Percentiles rank a stretch among this genome's conserved stretches.
Conservation (phyloP, 2,329 filamentous ascomycete species). For the Aspergillus pseudotamarii region DNA sequence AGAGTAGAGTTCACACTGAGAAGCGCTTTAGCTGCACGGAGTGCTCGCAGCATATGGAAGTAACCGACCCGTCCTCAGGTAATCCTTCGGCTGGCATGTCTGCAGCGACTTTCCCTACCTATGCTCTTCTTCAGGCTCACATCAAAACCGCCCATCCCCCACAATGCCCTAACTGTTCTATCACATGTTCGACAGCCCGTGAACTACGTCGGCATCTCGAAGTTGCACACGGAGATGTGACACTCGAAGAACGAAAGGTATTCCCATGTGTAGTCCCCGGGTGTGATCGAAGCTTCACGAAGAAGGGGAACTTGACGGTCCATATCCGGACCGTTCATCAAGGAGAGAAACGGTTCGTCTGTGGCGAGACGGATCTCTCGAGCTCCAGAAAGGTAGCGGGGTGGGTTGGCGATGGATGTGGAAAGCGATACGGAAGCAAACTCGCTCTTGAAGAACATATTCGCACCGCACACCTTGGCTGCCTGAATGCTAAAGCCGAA, state of each 20-base stretch:
- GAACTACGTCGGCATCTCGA: slow-evolving; percentile 78
- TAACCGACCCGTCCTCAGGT: neutral
- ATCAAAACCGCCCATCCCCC: slow-evolving; percentile 71
- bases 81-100: slow-evolving; percentile 38
- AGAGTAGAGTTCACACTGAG: slow-evolving; percentile 69
- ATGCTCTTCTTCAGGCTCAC: slow-evolving; percentile 72
- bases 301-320: slow-evolving; percentile 77
- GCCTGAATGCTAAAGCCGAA: slow-evolving; percentile 48
- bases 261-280: slow-evolving; percentile 67
- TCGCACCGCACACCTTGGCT: slow-evolving; percentile 76
- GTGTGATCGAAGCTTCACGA: slow-evolving; percentile 78
- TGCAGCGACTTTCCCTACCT: slow-evolving; percentile 68
- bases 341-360: slow-evolving; percentile 73
- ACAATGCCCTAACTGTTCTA: slow-evolving; percentile 73
- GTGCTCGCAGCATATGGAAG: slow-evolving; percentile 54
- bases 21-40: slow-evolving; percentile 76
- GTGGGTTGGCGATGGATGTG: slow-evolving; percentile 74
- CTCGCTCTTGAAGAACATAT: slow-evolving; percentile 81
- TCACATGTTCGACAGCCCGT: slow-evolving; percentile 66
- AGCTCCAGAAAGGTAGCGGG: slow-evolving; percentile 59
- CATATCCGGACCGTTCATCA: slow-evolving; percentile 79
- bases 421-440: slow-evolving; percentile 75
- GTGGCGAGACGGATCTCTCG: slow-evolving; percentile 68
- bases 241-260: slow-evolving; percentile 64
- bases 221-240: slow-evolving; percentile 67